Conservation (phyloP, 2,329 filamentous ascomycete species). For the Diaporthe eres region DNA sequence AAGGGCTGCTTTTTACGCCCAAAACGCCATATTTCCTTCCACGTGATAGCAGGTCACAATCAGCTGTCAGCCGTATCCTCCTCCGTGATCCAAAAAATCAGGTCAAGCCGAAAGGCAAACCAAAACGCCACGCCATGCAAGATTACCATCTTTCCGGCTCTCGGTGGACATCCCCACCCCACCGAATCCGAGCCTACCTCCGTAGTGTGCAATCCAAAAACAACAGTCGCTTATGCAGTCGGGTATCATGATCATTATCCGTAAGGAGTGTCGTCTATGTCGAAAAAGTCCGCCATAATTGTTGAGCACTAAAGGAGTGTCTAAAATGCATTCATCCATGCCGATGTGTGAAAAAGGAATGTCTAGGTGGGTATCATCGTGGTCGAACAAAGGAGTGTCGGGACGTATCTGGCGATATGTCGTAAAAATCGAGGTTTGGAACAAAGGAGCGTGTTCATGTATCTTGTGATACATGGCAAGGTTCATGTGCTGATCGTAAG, state of each 20-base stretch:
- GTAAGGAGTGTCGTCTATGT: conserved; percentile 63
- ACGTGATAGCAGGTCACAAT: conserved; percentile 15
- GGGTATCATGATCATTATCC: conserved; percentile 60
- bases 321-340: conserved; percentile 53
- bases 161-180: conserved; percentile 9
- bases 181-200: conserved; percentile 31
- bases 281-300: conserved; percentile 53
- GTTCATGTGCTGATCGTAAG: conserved; percentile 48
- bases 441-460: conserved; percentile 50
- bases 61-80: conserved; percentile 10
- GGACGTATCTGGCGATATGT: conserved; percentile 43
- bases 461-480: conserved; percentile 50
- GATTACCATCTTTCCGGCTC: conserved; percentile 22
- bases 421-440: conserved; percentile 45
- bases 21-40: conserved; percentile 33
- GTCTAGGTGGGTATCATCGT: conserved; percentile 61
- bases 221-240: conserved; percentile 69
- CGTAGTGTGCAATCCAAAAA: conserved; percentile 32
- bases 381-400: conserved; percentile 52
- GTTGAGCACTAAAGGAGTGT: conserved; percentile 49
- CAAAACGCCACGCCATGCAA: conserved; percentile 43
- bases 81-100: not conserved
- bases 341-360: conserved; percentile 54
- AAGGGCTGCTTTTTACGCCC: conserved; percentile 25
- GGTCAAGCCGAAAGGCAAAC: conserved; percentile 12